Evolutionary conservation across 768 basidiomycete species (phyloP), one percentile per base, ranked within the genome.

Genomic region (Tephrocybe sp.): DNA sequence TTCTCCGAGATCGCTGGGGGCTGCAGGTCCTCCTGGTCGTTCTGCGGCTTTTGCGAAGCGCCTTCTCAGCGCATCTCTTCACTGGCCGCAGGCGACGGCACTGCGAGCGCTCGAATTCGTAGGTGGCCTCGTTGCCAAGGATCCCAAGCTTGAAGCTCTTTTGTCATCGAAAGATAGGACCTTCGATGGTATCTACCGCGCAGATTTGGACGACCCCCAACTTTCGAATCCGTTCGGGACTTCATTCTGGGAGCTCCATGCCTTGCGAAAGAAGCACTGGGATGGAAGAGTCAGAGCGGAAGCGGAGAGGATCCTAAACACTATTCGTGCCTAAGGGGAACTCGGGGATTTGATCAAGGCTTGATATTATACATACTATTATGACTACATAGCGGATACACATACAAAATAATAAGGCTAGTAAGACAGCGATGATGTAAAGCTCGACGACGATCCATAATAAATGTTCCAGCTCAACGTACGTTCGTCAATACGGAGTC

Each of bases 11-110:
- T 76, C 76, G 17, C 72, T 80, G 47, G 79, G 80, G 4, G 70
- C 71, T 38, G 64, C 75, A 20, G 70, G 81, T 23, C 81, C 91
- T 21, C 73, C 86, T 55, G 79, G 85, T 80, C 86, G 93, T 59
- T 81, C 86, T 37, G 91, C 93, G 38, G 93, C 96, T 2, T 98
- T 98, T 68, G 80, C 89, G 48, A 98, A 98, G 71, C 89, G 96
- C n/a, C 77, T 98, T 41, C 75, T 96, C 24, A 78, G 80, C 42
- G 85, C 86, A 28, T 81, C 87, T 4, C 74, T 98, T 34, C 85
- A 89, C 62, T 94, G 95, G 85, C 81, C 94, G 0, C 76, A 90
- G 3, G 60, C 68, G 1, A 73, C 80, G 10, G 83, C 85, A 17
- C 70, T 86, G 39, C 84, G 86, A 25, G 75, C 86, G 17, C 67